phyloP scores from a whole-genome alignment of 306 rosid genomes.

The Astragalus membranaceus region DNA sequence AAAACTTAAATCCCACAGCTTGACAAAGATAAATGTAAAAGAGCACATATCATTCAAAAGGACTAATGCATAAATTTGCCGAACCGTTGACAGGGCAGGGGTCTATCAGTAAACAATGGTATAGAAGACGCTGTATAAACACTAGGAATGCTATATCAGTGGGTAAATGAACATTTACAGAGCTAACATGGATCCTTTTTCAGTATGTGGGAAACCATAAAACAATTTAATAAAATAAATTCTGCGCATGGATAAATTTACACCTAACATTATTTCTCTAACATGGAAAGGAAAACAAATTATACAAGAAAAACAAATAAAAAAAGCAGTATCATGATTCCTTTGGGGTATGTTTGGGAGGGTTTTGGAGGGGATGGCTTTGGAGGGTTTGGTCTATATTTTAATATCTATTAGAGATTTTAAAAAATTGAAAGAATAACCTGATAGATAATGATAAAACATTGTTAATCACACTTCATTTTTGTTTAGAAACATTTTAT shows the following conservation, averaged over 20 bases:
- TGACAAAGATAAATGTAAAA: neutral
- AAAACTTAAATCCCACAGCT: neutral
- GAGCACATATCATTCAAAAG: neutral
- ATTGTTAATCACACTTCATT: too few relatives aligned
- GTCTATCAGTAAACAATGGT: neutral
- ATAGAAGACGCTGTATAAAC: too few relatives aligned
- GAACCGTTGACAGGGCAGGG: neutral
- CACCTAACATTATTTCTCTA: neutral
- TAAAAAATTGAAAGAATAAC: too few relatives aligned
- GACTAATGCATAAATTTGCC: neutral
- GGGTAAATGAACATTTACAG: neutral
- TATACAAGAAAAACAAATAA: neutral
- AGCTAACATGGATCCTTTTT: neutral
- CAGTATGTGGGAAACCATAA: neutral
- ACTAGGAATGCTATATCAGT: too few relatives aligned
- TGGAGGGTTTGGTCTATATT: too few relatives aligned
- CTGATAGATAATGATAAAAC: too few relatives aligned
- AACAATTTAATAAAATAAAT: neutral
- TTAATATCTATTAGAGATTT: too few relatives aligned
- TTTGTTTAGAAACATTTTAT: too few relatives aligned
- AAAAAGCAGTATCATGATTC: neutral
- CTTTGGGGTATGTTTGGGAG: too few relatives aligned
- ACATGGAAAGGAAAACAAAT: neutral
- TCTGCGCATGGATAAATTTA: neutral
- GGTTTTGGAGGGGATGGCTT: too few relatives aligned